Percentiles rank a stretch among this genome's conserved stretches.
phyloP scores from a whole-genome alignment of 805 yeast species.

The Schwanniomyces sp. region DNA sequence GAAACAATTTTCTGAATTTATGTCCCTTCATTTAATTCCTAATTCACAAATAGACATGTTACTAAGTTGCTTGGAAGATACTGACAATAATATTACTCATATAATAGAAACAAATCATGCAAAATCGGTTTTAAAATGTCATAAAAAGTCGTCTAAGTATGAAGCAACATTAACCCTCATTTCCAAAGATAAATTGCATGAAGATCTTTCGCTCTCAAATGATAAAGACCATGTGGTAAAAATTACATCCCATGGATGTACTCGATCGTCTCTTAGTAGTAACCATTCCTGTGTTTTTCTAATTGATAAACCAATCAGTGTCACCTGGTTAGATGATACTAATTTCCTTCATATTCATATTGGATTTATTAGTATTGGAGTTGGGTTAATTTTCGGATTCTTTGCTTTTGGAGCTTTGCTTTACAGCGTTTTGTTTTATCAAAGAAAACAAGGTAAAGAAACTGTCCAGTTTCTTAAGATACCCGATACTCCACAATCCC shows the following conservation, averaged over 20 bases:
- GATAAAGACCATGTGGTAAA: constrained; percentile 55
- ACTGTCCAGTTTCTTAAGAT: background rate
- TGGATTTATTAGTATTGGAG: constrained; percentile 65
- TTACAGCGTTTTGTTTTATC: constrained; percentile 17
- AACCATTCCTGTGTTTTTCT: constrained; percentile 56
- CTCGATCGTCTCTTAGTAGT: constrained; percentile 25
- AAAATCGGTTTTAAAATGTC: constrained; percentile 40
- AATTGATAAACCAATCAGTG: constrained; percentile 66
- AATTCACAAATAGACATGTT: constrained; percentile 49
- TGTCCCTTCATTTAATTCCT: constrained; percentile 70
- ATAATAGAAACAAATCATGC: constrained; percentile 47
- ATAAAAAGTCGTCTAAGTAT: constrained; percentile 19
- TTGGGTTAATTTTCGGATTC: constrained; percentile 67
- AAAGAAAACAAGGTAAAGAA: constrained; percentile 4
- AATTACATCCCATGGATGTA: constrained; percentile 61
- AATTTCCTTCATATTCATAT: constrained; percentile 57
- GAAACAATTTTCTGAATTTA: constrained; percentile 49
- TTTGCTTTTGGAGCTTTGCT: constrained; percentile 31
- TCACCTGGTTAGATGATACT: constrained; percentile 54
- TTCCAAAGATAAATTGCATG: constrained; percentile 35
- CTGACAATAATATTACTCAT: constrained; percentile 9
- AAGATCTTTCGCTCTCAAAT: constrained; percentile 23
- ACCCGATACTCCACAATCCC: background rate
- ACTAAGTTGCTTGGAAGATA: constrained; percentile 44
- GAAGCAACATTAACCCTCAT: constrained; percentile 5